Evolutionary conservation across 2,329 filamentous ascomycete species (phyloP), one percentile per base, ranked within the genome.

Genomic region (Coniella vitis): DNA sequence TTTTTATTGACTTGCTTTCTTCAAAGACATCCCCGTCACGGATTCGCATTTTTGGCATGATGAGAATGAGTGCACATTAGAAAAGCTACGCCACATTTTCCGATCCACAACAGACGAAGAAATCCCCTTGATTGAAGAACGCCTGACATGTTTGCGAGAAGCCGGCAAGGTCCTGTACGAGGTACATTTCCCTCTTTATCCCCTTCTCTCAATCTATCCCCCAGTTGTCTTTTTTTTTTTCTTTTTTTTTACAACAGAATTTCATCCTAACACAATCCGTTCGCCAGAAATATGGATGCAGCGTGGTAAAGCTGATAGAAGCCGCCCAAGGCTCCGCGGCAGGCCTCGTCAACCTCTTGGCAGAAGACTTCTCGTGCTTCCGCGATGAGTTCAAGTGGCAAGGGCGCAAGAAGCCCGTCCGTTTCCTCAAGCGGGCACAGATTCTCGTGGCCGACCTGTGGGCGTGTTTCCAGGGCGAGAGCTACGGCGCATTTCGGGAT

Each of bases 381-480:
- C 76, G 84, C 19, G 93, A 98, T 61, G 86, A 90, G 62, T 79
- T 83, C 49, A 67, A 62, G 3, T 95, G 90, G 62, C 83, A 91
- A 46, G 83, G 83, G 9, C 82, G 83, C 38, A 77, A 75, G 49
- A 76, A 75, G 55, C 76, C 72, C 7, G 83, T 98, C 2, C 84
- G 89, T 13, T 78, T 98, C 54, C 81, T 95, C 62, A 98, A 98
- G 69, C 83, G 94, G 10, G 90, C 93, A 2, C 93, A 98, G 67
- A 98, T 98, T 52, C 78, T 97, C 17, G 90, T 95, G 2, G 94
- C 94, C 19, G 93, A 98, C 65, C 65, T 97, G 1, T 98, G 94
- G 94, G 94, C 93, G 4, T 94, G 90, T 55, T 97, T 97, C 64
- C 81, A 91, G 46, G 90, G 89, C 39, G 74, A 84, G 56, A 75